Evolutionary conservation across 2,329 filamentous ascomycete species (phyloP), one percentile per base, ranked within the genome.

Genomic region (Trematosphaeria pertusa): DNA sequence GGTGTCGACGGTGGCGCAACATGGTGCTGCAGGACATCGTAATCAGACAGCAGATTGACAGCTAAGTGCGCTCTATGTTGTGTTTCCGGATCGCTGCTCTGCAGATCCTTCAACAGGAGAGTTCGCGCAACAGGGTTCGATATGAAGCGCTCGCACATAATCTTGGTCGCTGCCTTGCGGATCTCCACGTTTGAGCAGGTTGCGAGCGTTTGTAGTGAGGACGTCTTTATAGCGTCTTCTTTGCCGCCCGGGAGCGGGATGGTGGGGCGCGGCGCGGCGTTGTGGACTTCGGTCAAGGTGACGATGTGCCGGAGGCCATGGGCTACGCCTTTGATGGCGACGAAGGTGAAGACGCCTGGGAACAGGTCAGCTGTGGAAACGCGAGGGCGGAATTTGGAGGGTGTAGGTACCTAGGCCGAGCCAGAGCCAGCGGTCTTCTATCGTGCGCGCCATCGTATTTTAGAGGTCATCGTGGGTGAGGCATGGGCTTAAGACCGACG

Each of bases 241-340:
- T 87, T 67, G 88, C 88, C 40, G 81, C 88, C 51, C 2, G 58
- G 92, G 78, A 54, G 42, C 19, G 12, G 15, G 43, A 12, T 31
- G 37, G 28, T 43, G 40, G 28, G 45, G 32, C 2, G 45, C 43
- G 83, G 39, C 87, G 83, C 65, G 87, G 85, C 82, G 26, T 83
- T 81, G 49, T 83, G 84, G 62, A 94, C 82, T 69, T 86, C 81
- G 54, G 87, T 87, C 42, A 86, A 78, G 58, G 84, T 78, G 55
- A 85, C 81, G 56, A 87, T 83, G 43, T 80, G 73, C 46, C 76
- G 75, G 34, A 92, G 82, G 43, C 82, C 77, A 28, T 78, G 69
- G 52, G 80, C 78, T 69, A 89, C 82, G 41, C 78, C 75, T 48
- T 78, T 75, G 45, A 86, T 68, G 50, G 87, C 74, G 57, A 81